phyloP scores from a whole-genome alignment of 495 filamentous ascomycete genomes.

The Thermothielavioides terrestris region DNA sequence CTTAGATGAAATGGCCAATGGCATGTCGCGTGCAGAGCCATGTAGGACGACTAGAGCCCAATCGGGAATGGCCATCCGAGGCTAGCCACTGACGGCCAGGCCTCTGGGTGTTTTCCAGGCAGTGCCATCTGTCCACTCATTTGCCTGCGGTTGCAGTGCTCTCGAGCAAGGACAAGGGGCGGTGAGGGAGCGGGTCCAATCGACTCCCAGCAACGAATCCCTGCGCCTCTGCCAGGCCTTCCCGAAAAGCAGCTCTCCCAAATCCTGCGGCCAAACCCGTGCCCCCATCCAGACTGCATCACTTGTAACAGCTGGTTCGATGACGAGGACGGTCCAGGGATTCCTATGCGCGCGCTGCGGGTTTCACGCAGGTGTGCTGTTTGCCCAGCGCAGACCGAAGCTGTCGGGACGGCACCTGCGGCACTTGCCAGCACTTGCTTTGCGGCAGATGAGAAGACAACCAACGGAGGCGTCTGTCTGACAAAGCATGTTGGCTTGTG shows the following conservation, averaged over 20 bases:
- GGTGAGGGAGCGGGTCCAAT: constrained; percentile 18
- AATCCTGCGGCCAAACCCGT: constrained; percentile 1
- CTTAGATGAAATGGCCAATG: constrained; percentile 44
- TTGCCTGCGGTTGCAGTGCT: constrained; percentile 7
- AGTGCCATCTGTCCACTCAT: constrained; percentile 10
- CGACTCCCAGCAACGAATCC: constrained; percentile 1
- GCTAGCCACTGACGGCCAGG: constrained; percentile 32
- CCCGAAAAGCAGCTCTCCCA: constrained; percentile 3
- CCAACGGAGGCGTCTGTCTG: constrained; percentile 7
- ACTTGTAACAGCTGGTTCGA: constrained; percentile 4
- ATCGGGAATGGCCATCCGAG: constrained; percentile 37
- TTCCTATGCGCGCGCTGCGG: not conserved
- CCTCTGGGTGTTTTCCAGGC: constrained; percentile 8
- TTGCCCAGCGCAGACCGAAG: too few species aligned
- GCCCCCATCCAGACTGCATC: not conserved
- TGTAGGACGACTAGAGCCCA: constrained; percentile 33
- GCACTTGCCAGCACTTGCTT: not conserved
- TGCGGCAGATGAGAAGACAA: constrained; percentile 7
- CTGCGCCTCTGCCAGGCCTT: not conserved
- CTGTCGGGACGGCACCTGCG: constrained; percentile 10
- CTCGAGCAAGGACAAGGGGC: constrained; percentile 25
- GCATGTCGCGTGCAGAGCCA: constrained; percentile 17
- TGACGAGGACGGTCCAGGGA: not conserved
- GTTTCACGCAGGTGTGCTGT: not conserved
- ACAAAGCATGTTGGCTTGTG: constrained; percentile 8